These are phyloP conservation scores for Violaceomyces palustris DNA, from an alignment of 1,284 basidiomycete species.

Conservation along the genomic window DNA sequence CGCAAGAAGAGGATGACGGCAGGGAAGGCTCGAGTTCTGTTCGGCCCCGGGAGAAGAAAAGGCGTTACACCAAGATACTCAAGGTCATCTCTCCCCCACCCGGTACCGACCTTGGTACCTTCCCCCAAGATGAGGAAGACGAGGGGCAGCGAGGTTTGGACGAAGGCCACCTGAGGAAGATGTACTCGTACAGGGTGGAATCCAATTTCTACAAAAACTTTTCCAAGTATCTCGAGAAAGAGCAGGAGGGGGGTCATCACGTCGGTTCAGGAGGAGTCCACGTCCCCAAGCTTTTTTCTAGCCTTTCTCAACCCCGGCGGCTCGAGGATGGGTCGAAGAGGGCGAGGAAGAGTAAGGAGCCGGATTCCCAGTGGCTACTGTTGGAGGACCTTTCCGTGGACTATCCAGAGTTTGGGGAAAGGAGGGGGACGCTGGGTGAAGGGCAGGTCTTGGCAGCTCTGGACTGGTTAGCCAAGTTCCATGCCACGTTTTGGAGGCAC, in stretches of 20 bases:
- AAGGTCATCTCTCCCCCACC: conserved; percentile 13
- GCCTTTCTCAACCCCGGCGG: background rate
- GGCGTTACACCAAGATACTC: conserved; percentile 5
- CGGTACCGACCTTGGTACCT: too few species aligned
- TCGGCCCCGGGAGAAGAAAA: too few species aligned
- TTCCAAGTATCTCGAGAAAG: too few species aligned
- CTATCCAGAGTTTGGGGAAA: conserved; percentile 9
- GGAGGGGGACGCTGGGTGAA: conserved; percentile 8
- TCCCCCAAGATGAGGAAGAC: background rate
- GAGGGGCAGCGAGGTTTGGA: conserved; percentile 2
- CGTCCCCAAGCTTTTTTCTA: conserved; percentile 6
- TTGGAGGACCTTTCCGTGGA: conserved; percentile 9
- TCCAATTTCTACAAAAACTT: conserved; percentile 26
- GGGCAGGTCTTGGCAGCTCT: conserved; percentile 8
- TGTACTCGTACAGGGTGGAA: conserved; percentile 26
- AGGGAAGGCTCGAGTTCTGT: too few species aligned
- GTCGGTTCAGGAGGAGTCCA: background rate
- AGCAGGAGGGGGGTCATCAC: background rate
- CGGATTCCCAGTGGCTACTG: conserved; percentile 1
- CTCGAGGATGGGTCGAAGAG: background rate
- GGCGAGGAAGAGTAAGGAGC: background rate
- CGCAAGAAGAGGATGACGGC: background rate
- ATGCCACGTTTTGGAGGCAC: conserved; percentile 12
- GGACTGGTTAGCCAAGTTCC: conserved; percentile 20
- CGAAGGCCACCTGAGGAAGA: conserved; percentile 25